Percentiles rank a stretch among this genome's conserved stretches.
phyloP scores from a whole-genome alignment of 345 rosid genomes.

The Draba incana region DNA sequence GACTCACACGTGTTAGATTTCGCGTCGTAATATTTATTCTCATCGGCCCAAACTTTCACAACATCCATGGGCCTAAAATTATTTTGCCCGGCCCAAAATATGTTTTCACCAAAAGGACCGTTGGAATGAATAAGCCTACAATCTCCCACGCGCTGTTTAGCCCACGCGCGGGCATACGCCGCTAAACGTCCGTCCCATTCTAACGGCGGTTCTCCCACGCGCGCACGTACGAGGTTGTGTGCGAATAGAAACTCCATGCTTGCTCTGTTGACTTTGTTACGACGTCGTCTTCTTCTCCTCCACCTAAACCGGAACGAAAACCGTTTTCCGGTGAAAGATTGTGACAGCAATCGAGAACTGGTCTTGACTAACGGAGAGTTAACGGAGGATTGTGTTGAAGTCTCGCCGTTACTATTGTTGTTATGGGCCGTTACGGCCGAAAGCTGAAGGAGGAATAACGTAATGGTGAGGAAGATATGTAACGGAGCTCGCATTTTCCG shows the following conservation, averaged over 20 bases:
- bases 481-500: slow-evolving; percentile 32
- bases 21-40: slow-evolving; percentile 39
- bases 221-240: slow-evolving; percentile 48
- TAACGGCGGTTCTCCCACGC: slow-evolving; percentile 37
- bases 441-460: slow-evolving; percentile 27
- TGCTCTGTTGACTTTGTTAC: slow-evolving; percentile 14
- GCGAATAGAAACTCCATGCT: slow-evolving; percentile 41
- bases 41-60: slow-evolving; percentile 52
- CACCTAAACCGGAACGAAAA: slow-evolving; percentile 17
- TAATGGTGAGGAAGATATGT: slow-evolving; percentile 13
- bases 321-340: background rate
- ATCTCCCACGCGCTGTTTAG: slow-evolving; percentile 38
- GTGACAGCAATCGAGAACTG: slow-evolving; percentile 6
- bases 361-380: slow-evolving; percentile 19
- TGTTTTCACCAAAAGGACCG: slow-evolving; percentile 60
- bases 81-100: slow-evolving; percentile 47
- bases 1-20: slow-evolving; percentile 40
- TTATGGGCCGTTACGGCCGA: slow-evolving; percentile 27
- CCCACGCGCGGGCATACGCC: slow-evolving; percentile 48
- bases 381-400: slow-evolving; percentile 25
- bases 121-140: slow-evolving; percentile 50
- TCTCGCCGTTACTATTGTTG: background rate
- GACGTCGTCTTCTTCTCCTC: slow-evolving; percentile 30
- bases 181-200: slow-evolving; percentile 51
- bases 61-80: slow-evolving; percentile 47